phyloP scores from a whole-genome alignment of 2,329 filamentous ascomycete species.

The Colletotrichum truncatum region DNA sequence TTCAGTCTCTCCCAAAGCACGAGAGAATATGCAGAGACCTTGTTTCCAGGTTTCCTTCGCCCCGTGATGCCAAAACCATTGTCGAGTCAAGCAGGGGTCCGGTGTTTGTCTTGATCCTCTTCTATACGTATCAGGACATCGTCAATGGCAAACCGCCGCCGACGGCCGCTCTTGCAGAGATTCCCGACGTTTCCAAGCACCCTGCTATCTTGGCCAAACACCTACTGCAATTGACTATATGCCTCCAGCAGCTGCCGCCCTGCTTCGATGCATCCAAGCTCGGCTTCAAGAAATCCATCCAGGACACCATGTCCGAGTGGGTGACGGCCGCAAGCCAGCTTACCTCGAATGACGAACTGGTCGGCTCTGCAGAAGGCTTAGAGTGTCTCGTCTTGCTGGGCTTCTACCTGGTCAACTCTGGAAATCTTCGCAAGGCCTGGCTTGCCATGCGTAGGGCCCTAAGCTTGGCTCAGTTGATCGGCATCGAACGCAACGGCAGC shows the following conservation, averaged over 20 bases:
- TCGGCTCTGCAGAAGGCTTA: conserved; percentile 61
- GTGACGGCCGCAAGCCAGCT: conserved; percentile 49
- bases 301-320: conserved; percentile 42
- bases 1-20: conserved; percentile 20
- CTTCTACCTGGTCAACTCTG: conserved; percentile 60
- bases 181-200: conserved; percentile 49
- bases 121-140: conserved; percentile 40
- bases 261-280: conserved; percentile 39
- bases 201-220: conserved; percentile 57
- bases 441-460: conserved; percentile 59
- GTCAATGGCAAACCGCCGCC: conserved; percentile 42
- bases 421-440: conserved; percentile 65
- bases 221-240: conserved; percentile 55
- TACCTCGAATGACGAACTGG: conserved; percentile 59
- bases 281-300: conserved; percentile 33
- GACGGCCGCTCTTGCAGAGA: conserved; percentile 32
- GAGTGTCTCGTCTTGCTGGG: conserved; percentile 59
- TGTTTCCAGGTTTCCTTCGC: conserved; percentile 8
- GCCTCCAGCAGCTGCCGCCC: conserved; percentile 55
- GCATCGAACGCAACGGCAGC: conserved; percentile 48
- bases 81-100: conserved; percentile 34
- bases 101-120: conserved; percentile 37
- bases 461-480: conserved; percentile 60
- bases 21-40: conserved; percentile 21
- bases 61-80: conserved; percentile 1